Percentiles rank a stretch among this genome's conserved stretches.
Evolutionary conservation across 768 basidiomycete species (phyloP).

Genomic region (Pisolithus orientalis): DNA sequence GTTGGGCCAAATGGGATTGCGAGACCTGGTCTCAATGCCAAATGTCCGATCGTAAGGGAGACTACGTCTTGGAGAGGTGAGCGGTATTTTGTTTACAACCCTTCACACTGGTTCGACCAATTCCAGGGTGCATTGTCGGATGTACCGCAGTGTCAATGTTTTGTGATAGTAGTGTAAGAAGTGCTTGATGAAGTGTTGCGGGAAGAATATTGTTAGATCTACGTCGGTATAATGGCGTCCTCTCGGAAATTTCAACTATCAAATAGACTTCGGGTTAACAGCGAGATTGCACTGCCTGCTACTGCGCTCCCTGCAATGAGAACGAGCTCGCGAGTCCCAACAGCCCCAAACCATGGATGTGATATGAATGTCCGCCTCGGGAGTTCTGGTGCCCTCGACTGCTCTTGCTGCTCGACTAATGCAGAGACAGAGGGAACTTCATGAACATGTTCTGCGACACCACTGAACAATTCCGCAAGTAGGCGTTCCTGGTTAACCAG

Average conservation of each 20-base stretch:
- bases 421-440: constrained; percentile 1
- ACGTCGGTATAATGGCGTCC: neutral
- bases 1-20: constrained; percentile 57
- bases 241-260: constrained; percentile 2
- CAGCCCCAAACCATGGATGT: constrained; percentile 6
- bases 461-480: constrained; percentile 24
- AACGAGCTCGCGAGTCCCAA: constrained; percentile 16
- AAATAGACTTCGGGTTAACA: constrained; percentile 18
- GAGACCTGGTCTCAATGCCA: constrained; percentile 39
- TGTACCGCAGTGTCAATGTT: constrained; percentile 21
- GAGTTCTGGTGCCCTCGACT: constrained; percentile 4
- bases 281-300: constrained; percentile 19
- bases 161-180: neutral
- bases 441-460: constrained; percentile 8
- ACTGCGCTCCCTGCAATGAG: constrained; percentile 25
- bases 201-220: neutral
- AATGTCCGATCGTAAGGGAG: constrained; percentile 36
- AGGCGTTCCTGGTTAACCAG: constrained; percentile 42
- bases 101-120: neutral
- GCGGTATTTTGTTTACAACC: constrained; percentile 1
- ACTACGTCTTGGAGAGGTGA: constrained; percentile 45
- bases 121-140: constrained; percentile 23
- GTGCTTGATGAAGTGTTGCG: constrained; percentile 4
- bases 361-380: constrained; percentile 6
- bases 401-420: constrained; percentile 4